Conservation (phyloP, 495 filamentous ascomycete genomes). For the Tirmania nivea region DNA sequence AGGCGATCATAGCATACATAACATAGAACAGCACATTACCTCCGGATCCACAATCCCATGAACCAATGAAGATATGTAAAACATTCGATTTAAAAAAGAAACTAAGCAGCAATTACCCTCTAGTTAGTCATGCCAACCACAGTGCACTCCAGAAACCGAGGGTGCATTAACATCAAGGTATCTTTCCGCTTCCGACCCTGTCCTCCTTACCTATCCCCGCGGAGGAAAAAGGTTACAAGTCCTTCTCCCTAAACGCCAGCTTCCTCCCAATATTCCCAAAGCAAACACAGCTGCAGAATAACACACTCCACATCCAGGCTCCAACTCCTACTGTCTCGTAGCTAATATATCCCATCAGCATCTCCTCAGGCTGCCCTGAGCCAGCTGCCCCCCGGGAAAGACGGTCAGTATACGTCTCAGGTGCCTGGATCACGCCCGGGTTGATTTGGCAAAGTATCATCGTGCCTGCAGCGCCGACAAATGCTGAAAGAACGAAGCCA, state of each 20-base stretch:
- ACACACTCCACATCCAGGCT: conserved; percentile 74
- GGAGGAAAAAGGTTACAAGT: not conserved
- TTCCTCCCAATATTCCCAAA: conserved; percentile 88
- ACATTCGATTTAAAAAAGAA: too few species aligned
- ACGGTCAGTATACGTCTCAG: conserved; percentile 23
- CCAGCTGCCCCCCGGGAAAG: too few species aligned
- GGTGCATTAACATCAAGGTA: too few species aligned
- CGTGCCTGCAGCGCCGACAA: conserved; percentile 53
- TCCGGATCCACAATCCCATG: too few species aligned
- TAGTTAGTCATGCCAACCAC: too few species aligned
- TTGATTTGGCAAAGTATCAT: conserved; percentile 47
- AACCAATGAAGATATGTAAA: too few species aligned
- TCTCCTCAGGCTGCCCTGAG: conserved; percentile 5
- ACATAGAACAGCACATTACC: too few species aligned
- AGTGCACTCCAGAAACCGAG: too few species aligned
- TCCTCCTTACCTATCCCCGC: too few species aligned
- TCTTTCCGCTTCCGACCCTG: too few species aligned
- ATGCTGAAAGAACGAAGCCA: conserved; percentile 52
- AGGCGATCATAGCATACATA: too few species aligned
- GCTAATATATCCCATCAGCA: conserved; percentile 35
- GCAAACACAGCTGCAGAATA: conserved; percentile 86
- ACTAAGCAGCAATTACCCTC: too few species aligned
- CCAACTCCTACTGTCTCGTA: conserved; percentile 57
- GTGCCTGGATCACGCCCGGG: conserved; percentile 52
- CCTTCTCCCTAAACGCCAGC: conserved; percentile 30